These are phyloP conservation scores for Xylaria arbuscula DNA, from an alignment of 2,329 filamentous ascomycete species.

Conservation along the genomic window DNA sequence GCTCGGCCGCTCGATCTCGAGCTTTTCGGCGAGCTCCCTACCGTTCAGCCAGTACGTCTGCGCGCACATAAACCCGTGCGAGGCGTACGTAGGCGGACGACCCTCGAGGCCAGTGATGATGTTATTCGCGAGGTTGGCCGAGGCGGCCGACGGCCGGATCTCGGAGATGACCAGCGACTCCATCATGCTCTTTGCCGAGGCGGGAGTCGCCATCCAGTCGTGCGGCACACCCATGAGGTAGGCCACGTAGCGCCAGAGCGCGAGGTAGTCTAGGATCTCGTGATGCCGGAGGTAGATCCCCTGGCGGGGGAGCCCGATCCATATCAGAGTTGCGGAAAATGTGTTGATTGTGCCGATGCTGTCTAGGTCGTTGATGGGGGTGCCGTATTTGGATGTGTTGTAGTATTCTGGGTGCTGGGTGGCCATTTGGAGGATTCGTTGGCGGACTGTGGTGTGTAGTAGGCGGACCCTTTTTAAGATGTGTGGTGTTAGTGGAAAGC, in stretches of 20 bases:
- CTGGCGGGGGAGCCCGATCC: conserved; percentile 73
- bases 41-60: conserved; percentile 78
- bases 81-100: conserved; percentile 73
- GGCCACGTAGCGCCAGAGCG: conserved; percentile 80
- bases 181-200: conserved; percentile 70
- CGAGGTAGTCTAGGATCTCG: conserved; percentile 76
- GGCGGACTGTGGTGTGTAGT: conserved; percentile 74
- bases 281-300: conserved; percentile 72
- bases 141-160: conserved; percentile 71
- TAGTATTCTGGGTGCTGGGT: conserved; percentile 70
- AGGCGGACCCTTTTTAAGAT: conserved; percentile 66
- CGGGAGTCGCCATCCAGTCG: conserved; percentile 66
- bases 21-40: conserved; percentile 66
- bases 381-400: conserved; percentile 65
- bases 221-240: conserved; percentile 77
- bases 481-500: not conserved
- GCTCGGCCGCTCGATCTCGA: conserved; percentile 68
- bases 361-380: conserved; percentile 82
- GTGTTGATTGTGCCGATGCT: conserved; percentile 76
- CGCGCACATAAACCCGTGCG: conserved; percentile 74
- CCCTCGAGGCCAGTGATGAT: conserved; percentile 76
- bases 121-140: conserved; percentile 76
- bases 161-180: conserved; percentile 75
- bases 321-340: conserved; percentile 76
- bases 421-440: conserved; percentile 71